These are phyloP conservation scores for Calophaca sinica DNA, from an alignment of 306 rosid genomes.

Conservation along the genomic window DNA sequence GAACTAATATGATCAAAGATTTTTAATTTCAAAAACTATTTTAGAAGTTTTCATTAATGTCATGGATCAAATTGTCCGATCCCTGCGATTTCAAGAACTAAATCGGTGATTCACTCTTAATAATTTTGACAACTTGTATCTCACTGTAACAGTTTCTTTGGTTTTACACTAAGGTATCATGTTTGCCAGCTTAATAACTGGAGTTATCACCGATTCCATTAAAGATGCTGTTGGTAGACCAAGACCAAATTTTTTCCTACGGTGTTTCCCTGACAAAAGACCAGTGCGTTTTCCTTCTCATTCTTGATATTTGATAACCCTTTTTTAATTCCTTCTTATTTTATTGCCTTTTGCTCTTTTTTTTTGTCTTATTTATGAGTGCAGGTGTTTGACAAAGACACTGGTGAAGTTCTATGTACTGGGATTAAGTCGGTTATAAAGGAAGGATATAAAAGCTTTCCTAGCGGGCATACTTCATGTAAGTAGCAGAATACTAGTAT, in stretches of 20 bases:
- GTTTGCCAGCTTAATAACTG: conserved; percentile 55
- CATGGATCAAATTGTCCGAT: too few species aligned
- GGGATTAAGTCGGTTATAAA: conserved; percentile 46
- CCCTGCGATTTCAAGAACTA: too few species aligned
- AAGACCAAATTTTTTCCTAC: conserved; percentile 58
- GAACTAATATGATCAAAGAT: too few species aligned
- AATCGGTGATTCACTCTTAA: too few species aligned
- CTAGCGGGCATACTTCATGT: conserved; percentile 70
- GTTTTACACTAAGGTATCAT: conserved; percentile 48
- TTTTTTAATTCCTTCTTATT: not conserved
- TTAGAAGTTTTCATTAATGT: too few species aligned
- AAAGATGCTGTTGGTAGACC: conserved; percentile 71
- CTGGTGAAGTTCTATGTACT: conserved; percentile 49
- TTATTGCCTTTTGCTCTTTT: too few species aligned
- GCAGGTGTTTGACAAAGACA: conserved; percentile 46
- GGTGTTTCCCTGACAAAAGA: conserved; percentile 60
- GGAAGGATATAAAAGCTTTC: conserved; percentile 71
- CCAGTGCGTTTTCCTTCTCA: conserved; percentile 47
- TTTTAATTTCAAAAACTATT: too few species aligned
- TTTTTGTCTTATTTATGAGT: too few species aligned
- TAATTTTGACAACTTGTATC: not conserved
- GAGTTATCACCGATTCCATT: conserved; percentile 63
- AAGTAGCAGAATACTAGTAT: conserved; percentile 11
- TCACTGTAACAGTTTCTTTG: conserved; percentile 5
- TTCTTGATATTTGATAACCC: not conserved